These are phyloP conservation scores for Fraxinus ornus DNA, from an alignment of 305 asterid species.

Conservation along the genomic window DNA sequence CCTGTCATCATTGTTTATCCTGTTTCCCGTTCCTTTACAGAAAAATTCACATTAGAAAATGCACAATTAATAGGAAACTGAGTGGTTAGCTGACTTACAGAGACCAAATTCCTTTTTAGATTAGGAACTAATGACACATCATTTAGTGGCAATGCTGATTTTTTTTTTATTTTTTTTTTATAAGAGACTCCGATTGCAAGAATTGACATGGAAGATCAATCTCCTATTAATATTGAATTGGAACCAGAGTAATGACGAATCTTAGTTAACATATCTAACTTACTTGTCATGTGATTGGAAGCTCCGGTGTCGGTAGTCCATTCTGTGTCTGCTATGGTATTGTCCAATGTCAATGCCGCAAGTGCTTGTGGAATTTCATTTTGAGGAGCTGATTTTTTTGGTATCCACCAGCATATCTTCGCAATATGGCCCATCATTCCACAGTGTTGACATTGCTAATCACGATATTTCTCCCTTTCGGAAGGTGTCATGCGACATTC, in stretches of 20 bases:
- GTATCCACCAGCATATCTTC: background rate
- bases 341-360: background rate
- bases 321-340: background rate
- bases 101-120: background rate
- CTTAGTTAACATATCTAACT: too few relatives aligned
- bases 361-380: background rate
- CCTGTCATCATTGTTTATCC: background rate
- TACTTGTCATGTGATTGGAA: too few relatives aligned
- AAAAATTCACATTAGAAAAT: conserved; percentile 9
- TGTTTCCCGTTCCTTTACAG: background rate
- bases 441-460: background rate
- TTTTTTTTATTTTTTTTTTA: too few relatives aligned
- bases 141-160: background rate
- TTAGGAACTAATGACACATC: background rate
- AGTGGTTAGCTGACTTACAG: background rate
- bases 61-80: background rate
- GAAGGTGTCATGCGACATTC: background rate
- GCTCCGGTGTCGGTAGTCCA: background rate
- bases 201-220: too few relatives aligned
- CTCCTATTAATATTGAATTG: too few relatives aligned
- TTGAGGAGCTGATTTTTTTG: background rate
- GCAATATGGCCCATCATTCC: background rate
- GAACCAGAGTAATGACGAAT: too few relatives aligned
- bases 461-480: background rate
- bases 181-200: too few relatives aligned